Conservation (phyloP, 1,139 yeast genomes). For the Arxiozyma heterogenica region DNA sequence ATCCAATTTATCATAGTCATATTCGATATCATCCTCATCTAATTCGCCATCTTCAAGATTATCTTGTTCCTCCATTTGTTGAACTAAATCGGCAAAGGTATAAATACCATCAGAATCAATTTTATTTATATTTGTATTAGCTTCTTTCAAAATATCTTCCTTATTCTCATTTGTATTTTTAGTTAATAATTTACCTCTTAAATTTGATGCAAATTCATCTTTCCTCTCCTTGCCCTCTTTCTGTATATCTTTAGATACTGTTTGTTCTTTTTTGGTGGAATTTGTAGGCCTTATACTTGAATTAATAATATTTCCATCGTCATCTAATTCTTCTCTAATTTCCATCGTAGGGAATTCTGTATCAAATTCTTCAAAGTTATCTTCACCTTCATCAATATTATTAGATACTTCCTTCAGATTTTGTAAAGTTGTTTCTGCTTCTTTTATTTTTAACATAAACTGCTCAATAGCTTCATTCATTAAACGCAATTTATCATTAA, state of each 20-base stretch:
- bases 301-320: slow-evolving; percentile 54
- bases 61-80: slow-evolving; percentile 30
- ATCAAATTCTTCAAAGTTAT: slow-evolving; percentile 6
- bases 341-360: slow-evolving; percentile 55
- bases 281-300: slow-evolving; percentile 21
- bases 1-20: slow-evolving; percentile 31
- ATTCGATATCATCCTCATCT: slow-evolving; percentile 30
- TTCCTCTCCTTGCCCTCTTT: no score
- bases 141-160: neutral
- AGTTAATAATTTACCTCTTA: neutral
- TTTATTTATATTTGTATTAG: neutral
- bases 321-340: slow-evolving; percentile 77
- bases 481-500: slow-evolving; percentile 35
- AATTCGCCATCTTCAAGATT: slow-evolving; percentile 34
- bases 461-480: slow-evolving; percentile 35
- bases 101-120: slow-evolving; percentile 44
- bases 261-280: neutral
- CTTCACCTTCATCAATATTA: slow-evolving; percentile 2
- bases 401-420: slow-evolving; percentile 29
- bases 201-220: neutral
- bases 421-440: slow-evolving; percentile 34
- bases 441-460: slow-evolving; percentile 37
- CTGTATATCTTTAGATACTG: neutral
- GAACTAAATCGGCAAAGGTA: slow-evolving; percentile 28
- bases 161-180: no score